Conservation (phyloP, 805 yeast genomes). For the Candida odintsovae region DNA sequence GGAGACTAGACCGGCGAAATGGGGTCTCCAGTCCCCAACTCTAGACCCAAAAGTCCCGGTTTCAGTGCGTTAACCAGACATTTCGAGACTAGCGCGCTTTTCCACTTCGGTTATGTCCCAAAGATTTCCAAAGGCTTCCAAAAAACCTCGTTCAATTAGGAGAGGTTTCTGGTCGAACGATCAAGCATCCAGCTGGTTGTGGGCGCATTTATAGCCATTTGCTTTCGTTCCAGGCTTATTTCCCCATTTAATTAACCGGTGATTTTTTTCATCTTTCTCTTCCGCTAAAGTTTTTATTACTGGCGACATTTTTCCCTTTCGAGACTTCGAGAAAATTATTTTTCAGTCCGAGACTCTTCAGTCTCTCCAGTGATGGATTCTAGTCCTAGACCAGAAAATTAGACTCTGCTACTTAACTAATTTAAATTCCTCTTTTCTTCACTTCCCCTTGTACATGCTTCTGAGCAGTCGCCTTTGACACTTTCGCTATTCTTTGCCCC, state of each 20-base stretch:
- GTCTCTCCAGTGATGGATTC: not conserved
- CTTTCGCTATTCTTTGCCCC: not conserved
- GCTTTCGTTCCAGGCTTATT: not conserved
- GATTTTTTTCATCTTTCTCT: not conserved
- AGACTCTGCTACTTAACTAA: not conserved
- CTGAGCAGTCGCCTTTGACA: not conserved
- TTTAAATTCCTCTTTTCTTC: not conserved
- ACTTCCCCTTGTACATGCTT: not conserved
- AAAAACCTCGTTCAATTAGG: no score
- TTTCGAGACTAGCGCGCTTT: no score
- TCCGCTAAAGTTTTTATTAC: not conserved
- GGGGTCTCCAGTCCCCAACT: not conserved
- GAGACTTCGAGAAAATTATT: not conserved
- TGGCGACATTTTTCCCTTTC: not conserved
- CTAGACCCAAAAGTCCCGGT: not conserved
- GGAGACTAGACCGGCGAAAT: not conserved
- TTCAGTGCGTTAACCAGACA: not conserved
- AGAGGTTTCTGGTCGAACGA: not conserved
- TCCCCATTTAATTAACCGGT: not conserved
- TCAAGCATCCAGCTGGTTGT: no score
- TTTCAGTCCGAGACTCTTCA: not conserved
- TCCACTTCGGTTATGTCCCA: not conserved
- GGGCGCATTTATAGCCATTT: not conserved
- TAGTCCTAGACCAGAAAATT: not conserved
- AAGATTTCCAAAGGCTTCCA: not conserved